phyloP scores from a whole-genome alignment of 73 alveolate genomes.

The Uronychia setigera region DNA sequence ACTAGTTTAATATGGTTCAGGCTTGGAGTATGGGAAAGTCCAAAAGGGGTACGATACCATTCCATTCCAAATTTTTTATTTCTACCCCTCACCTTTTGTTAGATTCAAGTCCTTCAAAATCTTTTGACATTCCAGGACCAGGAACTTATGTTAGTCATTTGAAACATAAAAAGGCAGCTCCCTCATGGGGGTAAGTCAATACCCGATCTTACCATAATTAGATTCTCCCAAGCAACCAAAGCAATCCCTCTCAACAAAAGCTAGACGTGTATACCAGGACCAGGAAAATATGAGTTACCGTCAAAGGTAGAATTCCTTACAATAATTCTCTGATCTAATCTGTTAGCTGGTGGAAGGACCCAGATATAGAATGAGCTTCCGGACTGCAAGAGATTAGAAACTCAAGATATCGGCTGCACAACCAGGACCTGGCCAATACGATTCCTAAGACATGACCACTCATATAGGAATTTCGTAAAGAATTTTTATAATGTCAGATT shows the following conservation, averaged over 20 bases:
- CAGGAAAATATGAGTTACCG: neutral
- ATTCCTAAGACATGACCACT: neutral
- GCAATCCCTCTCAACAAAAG: neutral
- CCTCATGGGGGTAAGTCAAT: neutral
- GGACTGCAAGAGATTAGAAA: neutral
- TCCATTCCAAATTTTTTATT: too few relatives aligned
- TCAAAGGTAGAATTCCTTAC: neutral
- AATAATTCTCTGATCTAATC: neutral
- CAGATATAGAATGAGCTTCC: neutral
- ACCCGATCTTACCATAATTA: neutral
- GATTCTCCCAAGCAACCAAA: neutral
- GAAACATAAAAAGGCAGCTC: neutral
- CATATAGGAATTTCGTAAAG: neutral
- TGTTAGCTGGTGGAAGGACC: neutral
- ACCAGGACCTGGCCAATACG: neutral
- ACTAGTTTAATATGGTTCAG: neutral
- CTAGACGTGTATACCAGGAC: neutral
- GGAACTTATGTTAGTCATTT: neutral
- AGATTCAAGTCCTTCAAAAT: neutral
- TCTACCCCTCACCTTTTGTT: too few relatives aligned
- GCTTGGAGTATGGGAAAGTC: slow-evolving; percentile 1
- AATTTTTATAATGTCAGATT: neutral
- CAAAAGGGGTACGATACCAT: neutral
- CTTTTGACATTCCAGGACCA: neutral
- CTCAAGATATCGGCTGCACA: neutral